Evolutionary conservation across 306 rosid genomes (phyloP).

Genomic region (Casuarina glauca): DNA sequence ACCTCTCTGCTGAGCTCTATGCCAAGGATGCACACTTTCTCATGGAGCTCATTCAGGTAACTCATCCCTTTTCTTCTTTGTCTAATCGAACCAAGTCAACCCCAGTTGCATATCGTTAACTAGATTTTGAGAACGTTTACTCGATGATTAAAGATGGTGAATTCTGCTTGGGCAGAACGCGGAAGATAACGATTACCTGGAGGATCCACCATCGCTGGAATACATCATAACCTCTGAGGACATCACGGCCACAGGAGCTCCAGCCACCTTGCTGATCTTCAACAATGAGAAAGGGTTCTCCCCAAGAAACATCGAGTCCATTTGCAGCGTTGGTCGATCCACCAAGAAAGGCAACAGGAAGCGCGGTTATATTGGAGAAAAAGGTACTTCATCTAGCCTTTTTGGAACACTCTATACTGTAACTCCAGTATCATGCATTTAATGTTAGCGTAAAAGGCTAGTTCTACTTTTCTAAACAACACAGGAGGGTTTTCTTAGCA

Average conservation of each 20-base stretch:
- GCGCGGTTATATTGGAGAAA: slow-evolving; percentile 81
- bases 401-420: no score
- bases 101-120: no score
- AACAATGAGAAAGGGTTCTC: slow-evolving; percentile 83
- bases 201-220: slow-evolving; percentile 38
- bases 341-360: slow-evolving; percentile 72
- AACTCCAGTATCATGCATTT: no score
- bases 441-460: no score
- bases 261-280: slow-evolving; percentile 62
- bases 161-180: slow-evolving; percentile 53
- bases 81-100: no score
- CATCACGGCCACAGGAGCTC: slow-evolving; percentile 64
- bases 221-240: slow-evolving; percentile 64
- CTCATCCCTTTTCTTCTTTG: neutral
- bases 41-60: slow-evolving; percentile 81
- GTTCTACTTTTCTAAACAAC: no score
- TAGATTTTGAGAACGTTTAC: no score
- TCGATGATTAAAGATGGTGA: neutral
- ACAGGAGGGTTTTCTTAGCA: no score
- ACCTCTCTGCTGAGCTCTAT: slow-evolving; percentile 67
- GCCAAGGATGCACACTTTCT: slow-evolving; percentile 72
- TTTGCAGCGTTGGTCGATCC: slow-evolving; percentile 80
- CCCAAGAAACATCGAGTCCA: slow-evolving; percentile 54
- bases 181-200: slow-evolving; percentile 69
- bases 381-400: slow-evolving; percentile 39